Percentiles rank a stretch among this genome's conserved stretches.
These are phyloP conservation scores for Plenodomus biglobosus DNA, from an alignment of 2,329 filamentous ascomycete species.

Conservation along the genomic window DNA sequence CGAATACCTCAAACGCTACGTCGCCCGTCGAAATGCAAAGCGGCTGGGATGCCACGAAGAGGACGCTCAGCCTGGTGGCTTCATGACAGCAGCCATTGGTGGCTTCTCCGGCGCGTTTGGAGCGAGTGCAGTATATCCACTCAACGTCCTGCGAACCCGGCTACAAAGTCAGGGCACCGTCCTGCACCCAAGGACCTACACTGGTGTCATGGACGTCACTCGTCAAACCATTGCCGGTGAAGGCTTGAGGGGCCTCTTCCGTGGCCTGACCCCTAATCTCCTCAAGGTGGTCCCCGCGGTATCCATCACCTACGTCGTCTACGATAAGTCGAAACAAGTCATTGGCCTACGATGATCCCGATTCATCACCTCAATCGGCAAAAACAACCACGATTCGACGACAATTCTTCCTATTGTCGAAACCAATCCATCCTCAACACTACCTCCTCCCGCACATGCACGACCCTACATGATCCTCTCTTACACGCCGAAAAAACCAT, in stretches of 20 bases:
- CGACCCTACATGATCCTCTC: no score
- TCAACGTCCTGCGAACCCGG: conserved; percentile 89
- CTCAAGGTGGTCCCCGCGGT: conserved; percentile 95
- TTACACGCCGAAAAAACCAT: background rate
- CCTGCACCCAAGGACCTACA: conserved; percentile 89
- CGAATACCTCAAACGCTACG: conserved; percentile 80
- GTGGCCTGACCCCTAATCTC: conserved; percentile 90
- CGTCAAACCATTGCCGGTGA: conserved; percentile 80
- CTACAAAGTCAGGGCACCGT: conserved; percentile 92
- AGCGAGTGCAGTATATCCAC: conserved; percentile 89
- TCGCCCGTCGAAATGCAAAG: conserved; percentile 70
- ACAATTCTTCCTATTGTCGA: no score
- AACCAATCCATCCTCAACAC: background rate
- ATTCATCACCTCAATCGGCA: background rate
- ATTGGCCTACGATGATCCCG: conserved; percentile 38
- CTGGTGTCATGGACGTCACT: conserved; percentile 86
- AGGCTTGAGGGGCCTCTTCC: conserved; percentile 84
- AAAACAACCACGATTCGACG: no score
- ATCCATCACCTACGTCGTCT: conserved; percentile 65
- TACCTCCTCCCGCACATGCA: no score
- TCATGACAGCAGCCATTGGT: conserved; percentile 84
- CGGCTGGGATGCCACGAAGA: conserved; percentile 76
- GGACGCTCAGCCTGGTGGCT: conserved; percentile 71
- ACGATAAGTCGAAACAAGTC: conserved; percentile 46
- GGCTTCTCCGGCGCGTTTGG: conserved; percentile 90